Percentiles rank a stretch among this genome's conserved stretches.
These are phyloP conservation scores for Russula virescens DNA, from an alignment of 768 basidiomycete genomes.

Conservation along the genomic window DNA sequence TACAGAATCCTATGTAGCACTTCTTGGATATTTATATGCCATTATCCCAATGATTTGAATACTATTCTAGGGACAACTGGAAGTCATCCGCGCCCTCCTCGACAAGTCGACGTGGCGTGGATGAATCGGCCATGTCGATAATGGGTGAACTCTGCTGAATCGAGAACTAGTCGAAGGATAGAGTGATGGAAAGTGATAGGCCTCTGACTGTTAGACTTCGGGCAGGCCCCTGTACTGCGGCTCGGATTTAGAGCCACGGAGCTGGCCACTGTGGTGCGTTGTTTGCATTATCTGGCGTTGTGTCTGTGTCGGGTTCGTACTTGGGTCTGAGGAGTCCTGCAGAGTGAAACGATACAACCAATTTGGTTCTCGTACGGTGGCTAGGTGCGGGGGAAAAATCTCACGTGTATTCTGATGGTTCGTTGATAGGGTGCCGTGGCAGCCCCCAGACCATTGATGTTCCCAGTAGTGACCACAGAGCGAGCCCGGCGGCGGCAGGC, in stretches of 20 bases:
- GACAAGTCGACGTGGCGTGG: no score
- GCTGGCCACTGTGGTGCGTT: neutral
- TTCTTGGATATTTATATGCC: no score
- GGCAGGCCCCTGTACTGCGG: constrained; percentile 18
- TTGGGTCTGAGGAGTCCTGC: constrained; percentile 25
- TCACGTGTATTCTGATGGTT: constrained; percentile 13
- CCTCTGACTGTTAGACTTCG: constrained; percentile 13
- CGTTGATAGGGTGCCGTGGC: constrained; percentile 1
- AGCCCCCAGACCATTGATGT: neutral
- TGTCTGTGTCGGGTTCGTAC: constrained; percentile 12
- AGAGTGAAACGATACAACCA: neutral
- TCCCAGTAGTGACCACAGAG: constrained; percentile 24
- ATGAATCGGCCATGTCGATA: no score
- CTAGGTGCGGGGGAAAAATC: neutral
- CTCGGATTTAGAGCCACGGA: no score
- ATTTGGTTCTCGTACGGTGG: neutral
- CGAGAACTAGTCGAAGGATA: no score
- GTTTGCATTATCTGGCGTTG: constrained; percentile 10
- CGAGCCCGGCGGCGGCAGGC: constrained; percentile 29
- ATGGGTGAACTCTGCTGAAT: no score
- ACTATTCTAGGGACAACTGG: no score
- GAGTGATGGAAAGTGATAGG: neutral
- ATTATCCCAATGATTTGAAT: no score
- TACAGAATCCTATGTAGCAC: no score
- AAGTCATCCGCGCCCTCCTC: no score